Conservation (phyloP, 1,139 yeast species). For the Blastobotrys aristatus region DNA sequence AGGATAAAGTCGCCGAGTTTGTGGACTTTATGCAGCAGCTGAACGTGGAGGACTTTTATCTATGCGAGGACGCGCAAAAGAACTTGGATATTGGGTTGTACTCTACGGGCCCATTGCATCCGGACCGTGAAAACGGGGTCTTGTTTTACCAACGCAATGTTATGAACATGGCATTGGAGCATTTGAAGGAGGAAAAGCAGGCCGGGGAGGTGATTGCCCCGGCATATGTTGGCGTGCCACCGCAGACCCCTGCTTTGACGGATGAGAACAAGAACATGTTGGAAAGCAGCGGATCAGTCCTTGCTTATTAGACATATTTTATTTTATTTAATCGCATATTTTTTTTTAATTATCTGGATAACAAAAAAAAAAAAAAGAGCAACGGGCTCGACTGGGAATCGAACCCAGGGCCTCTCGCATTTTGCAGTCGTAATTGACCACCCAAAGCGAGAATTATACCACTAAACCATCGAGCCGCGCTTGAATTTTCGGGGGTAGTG, state of each 20-base stretch:
- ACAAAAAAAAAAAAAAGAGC: neutral
- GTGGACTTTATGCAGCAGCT: constrained; percentile 13
- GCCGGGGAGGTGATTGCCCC: constrained; percentile 11
- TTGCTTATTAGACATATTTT: constrained; percentile 1
- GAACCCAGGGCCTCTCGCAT: constrained; percentile 16
- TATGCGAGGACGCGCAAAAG: constrained; percentile 13
- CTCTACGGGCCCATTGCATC: constrained; percentile 13
- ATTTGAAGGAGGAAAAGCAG: constrained; percentile 7
- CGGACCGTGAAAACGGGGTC: constrained; percentile 14
- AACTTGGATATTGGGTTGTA: constrained; percentile 12
- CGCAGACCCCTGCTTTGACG: neutral
- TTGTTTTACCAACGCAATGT: constrained; percentile 10
- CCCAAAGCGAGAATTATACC: constrained; percentile 16
- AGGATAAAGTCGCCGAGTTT: constrained; percentile 8
- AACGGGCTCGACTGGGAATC: constrained; percentile 11
- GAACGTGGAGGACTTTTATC: constrained; percentile 12
- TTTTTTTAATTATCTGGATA: constrained; percentile 14
- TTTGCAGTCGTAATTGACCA: constrained; percentile 1
- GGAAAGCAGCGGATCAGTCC: neutral
- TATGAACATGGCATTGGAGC: constrained; percentile 10
- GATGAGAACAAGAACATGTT: constrained; percentile 6
- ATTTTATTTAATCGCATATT: neutral
- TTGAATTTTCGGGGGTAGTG: constrained; percentile 39
- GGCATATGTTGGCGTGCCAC: constrained; percentile 8
- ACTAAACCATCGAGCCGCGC: constrained; percentile 14